Evolutionary conservation across 805 yeast genomes (phyloP).

Genomic region (Zygosaccharomyces gambellarensis): DNA sequence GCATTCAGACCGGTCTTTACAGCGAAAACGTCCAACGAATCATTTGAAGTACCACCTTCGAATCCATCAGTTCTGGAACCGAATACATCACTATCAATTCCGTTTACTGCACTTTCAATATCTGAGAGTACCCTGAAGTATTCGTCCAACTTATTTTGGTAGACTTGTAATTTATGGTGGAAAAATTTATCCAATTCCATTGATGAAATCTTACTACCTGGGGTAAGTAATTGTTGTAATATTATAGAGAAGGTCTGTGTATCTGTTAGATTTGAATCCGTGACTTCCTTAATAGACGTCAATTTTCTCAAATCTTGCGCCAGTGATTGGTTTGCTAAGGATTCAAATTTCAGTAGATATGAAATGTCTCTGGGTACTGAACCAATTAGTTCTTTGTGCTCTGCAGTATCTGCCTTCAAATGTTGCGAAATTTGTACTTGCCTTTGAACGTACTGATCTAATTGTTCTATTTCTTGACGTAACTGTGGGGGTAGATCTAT

Average conservation of each 20-base stretch:
- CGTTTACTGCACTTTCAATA: constrained; percentile 60
- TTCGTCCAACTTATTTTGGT: constrained; percentile 44
- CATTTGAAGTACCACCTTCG: constrained; percentile 10
- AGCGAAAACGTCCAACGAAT: constrained; percentile 19
- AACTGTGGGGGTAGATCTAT: constrained; percentile 68
- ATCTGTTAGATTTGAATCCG: constrained; percentile 40
- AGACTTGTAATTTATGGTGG: constrained; percentile 38
- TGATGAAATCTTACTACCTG: constrained; percentile 55
- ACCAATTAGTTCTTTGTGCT: constrained; percentile 58
- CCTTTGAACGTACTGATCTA: constrained; percentile 66
- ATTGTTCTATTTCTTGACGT: constrained; percentile 61
- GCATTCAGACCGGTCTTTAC: constrained; percentile 39
- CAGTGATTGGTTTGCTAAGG: constrained; percentile 61
- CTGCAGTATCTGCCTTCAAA: constrained; percentile 54
- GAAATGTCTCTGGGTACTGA: constrained; percentile 71
- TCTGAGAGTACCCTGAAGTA: constrained; percentile 44
- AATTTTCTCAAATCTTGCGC: constrained; percentile 45
- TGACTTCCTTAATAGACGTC: constrained; percentile 41
- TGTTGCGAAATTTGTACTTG: constrained; percentile 71
- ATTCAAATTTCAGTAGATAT: constrained; percentile 55
- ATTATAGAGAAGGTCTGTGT: constrained; percentile 51
- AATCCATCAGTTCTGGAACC: constrained; percentile 16
- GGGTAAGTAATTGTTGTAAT: constrained; percentile 45
- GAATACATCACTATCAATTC: constrained; percentile 47
- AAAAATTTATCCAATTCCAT: constrained; percentile 55